Conservation (phyloP, 106 monocot species). For the Platanthera guangdongensis region DNA sequence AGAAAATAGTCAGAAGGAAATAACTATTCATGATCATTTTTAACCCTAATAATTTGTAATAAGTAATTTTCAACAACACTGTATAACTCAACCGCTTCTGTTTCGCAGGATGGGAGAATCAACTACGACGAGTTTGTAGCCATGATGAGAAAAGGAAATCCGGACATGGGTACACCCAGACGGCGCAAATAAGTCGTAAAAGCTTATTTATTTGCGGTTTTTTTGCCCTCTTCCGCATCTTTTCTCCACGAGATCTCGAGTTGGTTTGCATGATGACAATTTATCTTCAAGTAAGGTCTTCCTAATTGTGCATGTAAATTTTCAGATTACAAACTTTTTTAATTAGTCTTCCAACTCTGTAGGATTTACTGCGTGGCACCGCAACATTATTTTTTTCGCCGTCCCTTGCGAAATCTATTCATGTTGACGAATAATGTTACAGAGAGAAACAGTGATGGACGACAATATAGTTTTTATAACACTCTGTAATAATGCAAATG, state of each 20-base stretch:
- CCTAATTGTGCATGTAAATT: no score
- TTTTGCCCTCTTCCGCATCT: background rate
- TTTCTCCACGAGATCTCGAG: background rate
- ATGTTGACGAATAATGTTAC: no score
- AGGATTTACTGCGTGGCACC: no score
- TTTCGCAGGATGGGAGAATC: constrained; percentile 16
- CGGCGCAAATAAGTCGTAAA: constrained; percentile 6
- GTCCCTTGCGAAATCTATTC: no score
- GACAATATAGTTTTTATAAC: no score
- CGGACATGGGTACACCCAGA: background rate
- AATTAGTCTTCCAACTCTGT: no score
- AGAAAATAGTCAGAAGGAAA: background rate
- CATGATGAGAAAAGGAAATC: constrained; percentile 25
- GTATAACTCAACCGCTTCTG: background rate
- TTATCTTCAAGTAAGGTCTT: background rate
- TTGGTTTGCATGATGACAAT: background rate
- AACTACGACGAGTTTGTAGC: constrained; percentile 24
- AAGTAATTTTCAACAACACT: background rate
- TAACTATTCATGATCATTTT: background rate
- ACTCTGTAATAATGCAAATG: no score
- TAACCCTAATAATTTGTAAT: background rate
- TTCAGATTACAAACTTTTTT: no score
- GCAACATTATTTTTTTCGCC: no score
- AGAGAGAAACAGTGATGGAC: no score
- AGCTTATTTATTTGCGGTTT: background rate